Percentiles rank a stretch among this genome's conserved stretches.
These are phyloP conservation scores for Lumnitzera littorea DNA, from an alignment of 345 rosid genomes.

Conservation along the genomic window DNA sequence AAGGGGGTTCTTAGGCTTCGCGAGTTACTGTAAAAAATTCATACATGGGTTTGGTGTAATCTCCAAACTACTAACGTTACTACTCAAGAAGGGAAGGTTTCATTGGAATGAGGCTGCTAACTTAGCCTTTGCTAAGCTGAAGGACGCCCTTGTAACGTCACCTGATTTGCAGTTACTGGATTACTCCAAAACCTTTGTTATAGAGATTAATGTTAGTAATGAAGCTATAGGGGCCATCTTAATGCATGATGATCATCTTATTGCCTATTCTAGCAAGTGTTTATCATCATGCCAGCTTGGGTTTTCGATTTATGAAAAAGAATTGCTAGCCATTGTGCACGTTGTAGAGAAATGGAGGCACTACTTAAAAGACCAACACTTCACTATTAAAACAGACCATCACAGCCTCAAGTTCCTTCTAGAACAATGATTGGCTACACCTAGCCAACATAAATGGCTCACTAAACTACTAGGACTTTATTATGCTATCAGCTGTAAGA, in stretches of 20 bases:
- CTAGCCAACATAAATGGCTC: slow-evolving; percentile 6
- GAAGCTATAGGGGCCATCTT: neutral
- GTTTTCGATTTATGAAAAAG: slow-evolving; percentile 5
- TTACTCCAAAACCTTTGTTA: too few relatives aligned
- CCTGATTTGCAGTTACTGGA: too few relatives aligned
- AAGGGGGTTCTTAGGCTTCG: too few relatives aligned
- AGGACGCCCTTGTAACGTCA: too few relatives aligned
- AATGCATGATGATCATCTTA: neutral
- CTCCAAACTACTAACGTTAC: too few relatives aligned
- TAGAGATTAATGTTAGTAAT: too few relatives aligned
- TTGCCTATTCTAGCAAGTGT: slow-evolving; percentile 1
- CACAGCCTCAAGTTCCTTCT: neutral
- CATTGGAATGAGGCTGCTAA: too few relatives aligned
- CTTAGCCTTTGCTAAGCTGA: too few relatives aligned
- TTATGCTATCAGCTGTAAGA: slow-evolving; percentile 1
- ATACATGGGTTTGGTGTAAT: too few relatives aligned
- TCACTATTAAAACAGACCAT: slow-evolving; percentile 5
- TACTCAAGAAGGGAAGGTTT: too few relatives aligned
- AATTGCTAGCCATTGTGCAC: neutral
- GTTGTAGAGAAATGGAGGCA: slow-evolving; percentile 6
- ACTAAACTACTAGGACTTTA: neutral
- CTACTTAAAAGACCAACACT: neutral
- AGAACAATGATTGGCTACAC: neutral
- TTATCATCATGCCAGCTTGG: neutral
- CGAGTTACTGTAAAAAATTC: too few relatives aligned